Evolutionary conservation across 176 grass and related monocot species (phyloP).

Genomic region (Saccharum spontaneum): DNA sequence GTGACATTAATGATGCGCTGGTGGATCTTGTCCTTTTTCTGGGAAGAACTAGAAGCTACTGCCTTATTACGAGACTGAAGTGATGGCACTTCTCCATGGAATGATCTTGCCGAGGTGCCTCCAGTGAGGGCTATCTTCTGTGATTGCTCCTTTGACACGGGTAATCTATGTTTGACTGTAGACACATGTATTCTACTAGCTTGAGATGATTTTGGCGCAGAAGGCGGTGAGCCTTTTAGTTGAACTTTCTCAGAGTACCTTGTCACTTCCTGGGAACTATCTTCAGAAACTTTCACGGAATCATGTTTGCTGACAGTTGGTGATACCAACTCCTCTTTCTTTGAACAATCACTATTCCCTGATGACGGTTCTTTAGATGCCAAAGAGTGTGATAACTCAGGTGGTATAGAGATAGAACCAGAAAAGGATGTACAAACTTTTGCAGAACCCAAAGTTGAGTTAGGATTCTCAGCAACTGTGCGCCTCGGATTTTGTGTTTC

Average conservation of each 20-base stretch:
- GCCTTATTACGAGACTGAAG: conserved; percentile 61
- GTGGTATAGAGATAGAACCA: conserved; percentile 38
- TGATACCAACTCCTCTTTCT: conserved; percentile 44
- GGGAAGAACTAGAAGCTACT: conserved; percentile 51
- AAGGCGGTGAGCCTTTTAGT: conserved; percentile 47
- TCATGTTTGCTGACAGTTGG: conserved; percentile 46
- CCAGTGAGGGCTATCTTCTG: conserved; percentile 45
- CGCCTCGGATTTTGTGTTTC: conserved; percentile 43
- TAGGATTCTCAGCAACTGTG: conserved; percentile 34
- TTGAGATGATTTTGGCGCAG: conserved; percentile 64
- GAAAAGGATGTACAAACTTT: conserved; percentile 63
- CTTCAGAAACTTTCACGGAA: conserved; percentile 36
- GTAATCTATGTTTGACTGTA: conserved; percentile 53
- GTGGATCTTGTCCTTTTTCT: conserved; percentile 72
- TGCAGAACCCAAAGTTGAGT: conserved; percentile 32
- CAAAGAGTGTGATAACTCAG: conserved; percentile 41
- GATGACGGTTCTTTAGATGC: conserved; percentile 31
- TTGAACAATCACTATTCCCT: conserved; percentile 38
- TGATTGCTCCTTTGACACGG: conserved; percentile 57
- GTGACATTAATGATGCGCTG: conserved; percentile 46
- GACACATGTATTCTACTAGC: conserved; percentile 50
- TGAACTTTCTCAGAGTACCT: conserved; percentile 63
- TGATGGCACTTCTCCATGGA: conserved; percentile 49
- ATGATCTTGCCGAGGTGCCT: conserved; percentile 32
- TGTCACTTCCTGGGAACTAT: conserved; percentile 43